phyloP scores from a whole-genome alignment of 805 yeast genomes.

The Cyberlindnera petersonii region DNA sequence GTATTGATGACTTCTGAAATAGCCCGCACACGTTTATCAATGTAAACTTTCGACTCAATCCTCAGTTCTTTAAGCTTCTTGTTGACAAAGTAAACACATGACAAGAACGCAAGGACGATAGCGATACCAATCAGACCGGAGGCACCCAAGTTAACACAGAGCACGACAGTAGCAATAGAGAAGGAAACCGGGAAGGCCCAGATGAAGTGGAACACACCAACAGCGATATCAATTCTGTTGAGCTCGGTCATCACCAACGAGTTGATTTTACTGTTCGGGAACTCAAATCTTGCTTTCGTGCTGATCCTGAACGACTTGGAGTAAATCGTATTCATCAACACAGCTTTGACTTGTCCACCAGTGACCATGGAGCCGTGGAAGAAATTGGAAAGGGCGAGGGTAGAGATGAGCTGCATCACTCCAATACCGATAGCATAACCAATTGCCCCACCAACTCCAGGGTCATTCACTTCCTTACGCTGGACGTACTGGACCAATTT shows the following conservation, averaged over 20 bases:
- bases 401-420: conserved; percentile 45
- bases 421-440: conserved; percentile 75
- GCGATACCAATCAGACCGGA: conserved; percentile 70
- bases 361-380: conserved; percentile 57
- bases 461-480: conserved; percentile 37
- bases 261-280: conserved; percentile 67
- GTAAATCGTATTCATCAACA: conserved; percentile 65
- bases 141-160: conserved; percentile 67
- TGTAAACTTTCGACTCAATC: conserved; percentile 51
- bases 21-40: conserved; percentile 72
- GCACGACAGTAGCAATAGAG: conserved; percentile 57
- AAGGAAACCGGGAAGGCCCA: conserved; percentile 62
- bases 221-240: conserved; percentile 72
- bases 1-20: conserved; percentile 77
- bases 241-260: conserved; percentile 79
- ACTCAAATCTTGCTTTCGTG: conserved; percentile 52
- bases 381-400: conserved; percentile 53
- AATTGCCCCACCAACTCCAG: conserved; percentile 53
- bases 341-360: conserved; percentile 70
- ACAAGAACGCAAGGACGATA: conserved; percentile 40
- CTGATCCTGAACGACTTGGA: conserved; percentile 64
- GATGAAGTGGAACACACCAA: conserved; percentile 63
- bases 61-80: conserved; percentile 53
- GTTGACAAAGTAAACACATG: conserved; percentile 43
- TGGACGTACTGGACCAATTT: conserved; percentile 64